These are phyloP conservation scores for Exsudoporus frostii DNA, from an alignment of 768 basidiomycete genomes.

Conservation along the genomic window DNA sequence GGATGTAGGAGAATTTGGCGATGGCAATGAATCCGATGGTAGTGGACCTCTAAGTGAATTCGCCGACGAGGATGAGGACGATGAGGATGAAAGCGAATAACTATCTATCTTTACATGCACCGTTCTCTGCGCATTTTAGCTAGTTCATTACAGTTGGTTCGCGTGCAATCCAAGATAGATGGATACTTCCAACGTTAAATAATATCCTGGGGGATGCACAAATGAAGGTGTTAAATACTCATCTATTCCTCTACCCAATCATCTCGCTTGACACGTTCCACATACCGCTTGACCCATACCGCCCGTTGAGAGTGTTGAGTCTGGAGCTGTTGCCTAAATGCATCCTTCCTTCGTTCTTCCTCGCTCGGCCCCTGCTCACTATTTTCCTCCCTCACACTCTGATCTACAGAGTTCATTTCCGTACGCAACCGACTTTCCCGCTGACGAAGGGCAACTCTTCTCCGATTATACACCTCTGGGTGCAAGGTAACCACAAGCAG, in stretches of 20 bases:
- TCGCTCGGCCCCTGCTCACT: constrained; percentile 31
- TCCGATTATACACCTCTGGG: constrained; percentile 72
- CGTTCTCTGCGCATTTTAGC: background rate
- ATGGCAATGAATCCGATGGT: constrained; percentile 40
- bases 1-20: constrained; percentile 40
- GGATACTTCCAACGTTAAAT: constrained; percentile 1
- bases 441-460: constrained; percentile 53
- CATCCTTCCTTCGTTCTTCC: constrained; percentile 27
- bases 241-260: constrained; percentile 67
- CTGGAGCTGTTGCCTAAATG: constrained; percentile 41
- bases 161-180: constrained; percentile 1
- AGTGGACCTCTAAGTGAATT: constrained; percentile 47
- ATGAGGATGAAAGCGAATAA: constrained; percentile 51
- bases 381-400: constrained; percentile 26
- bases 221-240: constrained; percentile 3
- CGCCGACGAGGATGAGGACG: constrained; percentile 59
- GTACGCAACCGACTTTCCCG: constrained; percentile 67
- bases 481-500: constrained; percentile 62
- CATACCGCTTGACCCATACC: constrained; percentile 61
- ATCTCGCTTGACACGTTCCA: constrained; percentile 57
- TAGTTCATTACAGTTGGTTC: background rate
- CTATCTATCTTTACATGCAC: background rate
- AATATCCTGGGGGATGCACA: background rate
- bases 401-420: constrained; percentile 48
- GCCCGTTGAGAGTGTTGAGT: constrained; percentile 52